A percentile compares a stretch with the other conserved stretches of the same genome.
Evolutionary conservation across 108 stramenopile species (phyloP).

Genomic region (Pseudonitzschia multistriata): DNA sequence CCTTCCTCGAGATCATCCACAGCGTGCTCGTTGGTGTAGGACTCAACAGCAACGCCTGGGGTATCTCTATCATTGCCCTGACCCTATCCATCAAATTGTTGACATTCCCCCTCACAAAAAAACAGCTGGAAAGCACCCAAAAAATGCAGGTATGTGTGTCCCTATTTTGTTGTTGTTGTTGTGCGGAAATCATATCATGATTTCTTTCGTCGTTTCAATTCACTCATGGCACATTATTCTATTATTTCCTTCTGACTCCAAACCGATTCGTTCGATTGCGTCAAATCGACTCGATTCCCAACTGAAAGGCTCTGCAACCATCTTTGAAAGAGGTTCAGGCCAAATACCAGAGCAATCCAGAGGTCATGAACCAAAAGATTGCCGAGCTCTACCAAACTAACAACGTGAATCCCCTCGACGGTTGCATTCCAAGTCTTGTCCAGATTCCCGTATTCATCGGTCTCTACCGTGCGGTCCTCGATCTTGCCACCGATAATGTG

Average conservation of each 20-base stretch:
- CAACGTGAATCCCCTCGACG: constrained; percentile 93
- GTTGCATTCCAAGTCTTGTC: constrained; percentile 88
- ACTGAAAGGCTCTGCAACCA: constrained; percentile 75
- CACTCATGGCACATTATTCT: neutral
- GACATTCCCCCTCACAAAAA: constrained; percentile 90
- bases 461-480: constrained; percentile 91
- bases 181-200: neutral
- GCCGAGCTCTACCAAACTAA: constrained; percentile 90
- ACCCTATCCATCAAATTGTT: constrained; percentile 87
- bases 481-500: constrained; percentile 83
- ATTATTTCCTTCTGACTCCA: neutral
- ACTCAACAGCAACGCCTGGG: constrained; percentile 79
- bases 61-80: constrained; percentile 89
- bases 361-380: constrained; percentile 91
- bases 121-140: constrained; percentile 89
- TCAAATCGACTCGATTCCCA: neutral
- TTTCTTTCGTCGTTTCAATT: too few species aligned
- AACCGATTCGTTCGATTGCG: neutral
- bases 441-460: constrained; percentile 98
- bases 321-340: constrained; percentile 88
- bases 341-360: constrained; percentile 92
- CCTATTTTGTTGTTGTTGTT: neutral
- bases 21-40: constrained; percentile 53
- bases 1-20: constrained; percentile 67
- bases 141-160: constrained; percentile 86